Evolutionary conservation across 139 green algal genomes (phyloP).

Genomic region (Bryopsis sp.): DNA sequence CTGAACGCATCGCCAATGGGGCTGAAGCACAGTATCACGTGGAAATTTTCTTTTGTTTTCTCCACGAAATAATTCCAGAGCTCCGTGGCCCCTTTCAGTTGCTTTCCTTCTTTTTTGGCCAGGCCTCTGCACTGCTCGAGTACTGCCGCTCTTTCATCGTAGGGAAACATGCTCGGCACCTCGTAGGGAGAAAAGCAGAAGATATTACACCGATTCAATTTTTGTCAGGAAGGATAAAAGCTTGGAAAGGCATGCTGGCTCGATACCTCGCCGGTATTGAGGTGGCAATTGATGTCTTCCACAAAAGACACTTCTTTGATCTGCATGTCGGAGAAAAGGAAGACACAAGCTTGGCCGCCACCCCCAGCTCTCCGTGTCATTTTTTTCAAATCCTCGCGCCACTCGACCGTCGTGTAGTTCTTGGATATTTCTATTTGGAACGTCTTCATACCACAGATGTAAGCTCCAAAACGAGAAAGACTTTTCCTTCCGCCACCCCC

Average conservation of each 20-base stretch:
- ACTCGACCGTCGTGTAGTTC: conserved; percentile 31
- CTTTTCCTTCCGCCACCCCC: conserved; percentile 43
- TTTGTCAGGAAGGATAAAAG: too few species aligned
- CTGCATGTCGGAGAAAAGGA: conserved; percentile 72
- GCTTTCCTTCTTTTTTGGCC: conserved; percentile 20
- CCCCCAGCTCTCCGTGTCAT: conserved; percentile 51
- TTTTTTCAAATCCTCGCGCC: conserved; percentile 57
- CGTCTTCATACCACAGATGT: conserved; percentile 50
- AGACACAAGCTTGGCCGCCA: conserved; percentile 47
- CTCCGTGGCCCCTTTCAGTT: too few species aligned
- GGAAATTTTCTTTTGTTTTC: conserved; percentile 24
- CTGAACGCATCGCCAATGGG: too few species aligned
- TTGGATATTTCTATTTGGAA: too few species aligned
- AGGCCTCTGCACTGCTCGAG: too few species aligned
- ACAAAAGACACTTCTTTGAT: conserved; percentile 63
- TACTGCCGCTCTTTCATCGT: too few species aligned
- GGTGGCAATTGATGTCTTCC: conserved; percentile 32
- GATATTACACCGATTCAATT: too few species aligned
- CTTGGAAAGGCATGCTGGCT: too few species aligned
- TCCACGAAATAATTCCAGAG: too few species aligned
- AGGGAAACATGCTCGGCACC: too few species aligned
- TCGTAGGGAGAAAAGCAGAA: too few species aligned
- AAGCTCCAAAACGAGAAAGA: conserved; percentile 48
- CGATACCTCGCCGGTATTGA: conserved; percentile 43
- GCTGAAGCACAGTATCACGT: conserved; percentile 30